Conservation (phyloP, 139 green algal genomes). For the Chlamydomonas asymmetrica region DNA sequence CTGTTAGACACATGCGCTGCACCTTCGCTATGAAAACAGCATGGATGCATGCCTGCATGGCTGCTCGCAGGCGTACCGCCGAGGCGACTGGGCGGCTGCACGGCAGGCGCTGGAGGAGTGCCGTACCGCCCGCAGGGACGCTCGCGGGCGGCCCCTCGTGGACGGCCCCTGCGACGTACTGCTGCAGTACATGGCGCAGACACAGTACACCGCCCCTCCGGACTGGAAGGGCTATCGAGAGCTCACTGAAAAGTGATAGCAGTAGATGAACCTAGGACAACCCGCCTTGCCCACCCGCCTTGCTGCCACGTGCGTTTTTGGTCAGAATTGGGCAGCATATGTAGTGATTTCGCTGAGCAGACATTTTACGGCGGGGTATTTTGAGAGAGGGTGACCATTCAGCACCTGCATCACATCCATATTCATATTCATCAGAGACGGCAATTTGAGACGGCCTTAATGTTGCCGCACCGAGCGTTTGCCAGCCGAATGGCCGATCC, state of each 20-base stretch:
- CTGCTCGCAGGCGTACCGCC: conserved; percentile 63
- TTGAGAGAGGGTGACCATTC: too few relatives aligned
- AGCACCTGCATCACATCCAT: too few relatives aligned
- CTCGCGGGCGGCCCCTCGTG: conserved; percentile 6
- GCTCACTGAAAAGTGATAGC: conserved; percentile 92
- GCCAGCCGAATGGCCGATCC: too few relatives aligned
- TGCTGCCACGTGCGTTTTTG: too few relatives aligned
- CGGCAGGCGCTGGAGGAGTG: conserved; percentile 55
- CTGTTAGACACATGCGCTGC: not conserved
- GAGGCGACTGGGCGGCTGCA: conserved; percentile 71
- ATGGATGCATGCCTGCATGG: not conserved
- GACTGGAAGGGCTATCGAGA: conserved; percentile 83
- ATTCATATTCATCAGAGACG: too few relatives aligned
- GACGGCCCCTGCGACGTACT: conserved; percentile 75
- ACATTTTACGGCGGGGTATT: too few relatives aligned
- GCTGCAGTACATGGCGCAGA: conserved; percentile 73
- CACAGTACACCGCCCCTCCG: conserved; percentile 60
- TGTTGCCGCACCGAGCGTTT: too few relatives aligned
- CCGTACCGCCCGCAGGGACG: conserved; percentile 14
- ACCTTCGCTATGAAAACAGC: not conserved
- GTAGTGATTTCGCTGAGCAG: too few relatives aligned
- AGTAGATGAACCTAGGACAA: too few relatives aligned
- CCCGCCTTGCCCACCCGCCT: too few relatives aligned
- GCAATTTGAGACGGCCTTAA: too few relatives aligned
- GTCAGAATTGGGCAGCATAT: too few relatives aligned